phyloP scores from a whole-genome alignment of 2,329 filamentous ascomycete genomes.

The Verticillium zaregamsianum region DNA sequence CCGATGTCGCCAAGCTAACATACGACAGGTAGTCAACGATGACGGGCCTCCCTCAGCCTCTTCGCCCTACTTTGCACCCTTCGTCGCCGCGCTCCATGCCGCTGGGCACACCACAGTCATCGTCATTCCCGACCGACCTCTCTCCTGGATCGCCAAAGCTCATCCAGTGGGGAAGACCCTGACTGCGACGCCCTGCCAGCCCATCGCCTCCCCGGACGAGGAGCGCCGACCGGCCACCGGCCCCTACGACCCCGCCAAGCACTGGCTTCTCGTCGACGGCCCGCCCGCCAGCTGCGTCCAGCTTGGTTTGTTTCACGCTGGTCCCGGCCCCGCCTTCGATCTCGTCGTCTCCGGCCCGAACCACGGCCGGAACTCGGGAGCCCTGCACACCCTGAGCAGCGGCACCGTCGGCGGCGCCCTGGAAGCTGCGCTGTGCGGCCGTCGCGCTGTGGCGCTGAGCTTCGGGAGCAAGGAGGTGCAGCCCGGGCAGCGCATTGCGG shows the following conservation, averaged over 20 bases:
- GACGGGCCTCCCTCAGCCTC: conserved; percentile 56
- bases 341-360: conserved; percentile 57
- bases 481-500: conserved; percentile 61
- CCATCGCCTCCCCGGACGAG: not conserved
- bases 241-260: conserved; percentile 15
- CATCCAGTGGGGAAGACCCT: conserved; percentile 66
- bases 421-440: conserved; percentile 52
- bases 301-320: conserved; percentile 53
- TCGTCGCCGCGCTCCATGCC: conserved; percentile 46
- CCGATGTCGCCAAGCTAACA: not conserved
- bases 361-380: conserved; percentile 57
- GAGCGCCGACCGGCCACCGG: not conserved
- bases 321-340: conserved; percentile 36
- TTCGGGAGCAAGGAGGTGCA: conserved; percentile 67
- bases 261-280: conserved; percentile 57
- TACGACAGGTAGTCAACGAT: conserved; percentile 40
- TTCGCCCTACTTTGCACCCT: conserved; percentile 55
- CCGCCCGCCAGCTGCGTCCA: conserved; percentile 57
- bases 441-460: conserved; percentile 59
- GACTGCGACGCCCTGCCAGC: conserved; percentile 19
- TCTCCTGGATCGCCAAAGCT: conserved; percentile 75
- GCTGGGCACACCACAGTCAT: conserved; percentile 67
- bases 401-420: conserved; percentile 55
- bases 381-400: conserved; percentile 53
- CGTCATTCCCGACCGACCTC: conserved; percentile 64